Percentiles rank a stretch among this genome's conserved stretches.
Conservation (phyloP, 2,329 filamentous ascomycete genomes). For the Chrysosporium queenslandicum region DNA sequence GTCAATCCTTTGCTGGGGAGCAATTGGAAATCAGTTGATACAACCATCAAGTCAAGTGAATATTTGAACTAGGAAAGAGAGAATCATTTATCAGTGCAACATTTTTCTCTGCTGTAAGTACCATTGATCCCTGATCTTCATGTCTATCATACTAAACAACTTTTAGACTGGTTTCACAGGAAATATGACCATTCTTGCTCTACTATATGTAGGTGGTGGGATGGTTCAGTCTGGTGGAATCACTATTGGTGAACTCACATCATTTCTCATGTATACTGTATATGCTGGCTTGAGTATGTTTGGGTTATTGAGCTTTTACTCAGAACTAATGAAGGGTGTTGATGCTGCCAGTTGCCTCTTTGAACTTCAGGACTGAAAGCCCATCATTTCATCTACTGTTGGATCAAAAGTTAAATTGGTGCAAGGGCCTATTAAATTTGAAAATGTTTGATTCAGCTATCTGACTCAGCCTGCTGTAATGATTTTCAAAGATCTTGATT, state of each 20-base stretch:
- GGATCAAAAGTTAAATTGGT: constrained; percentile 71
- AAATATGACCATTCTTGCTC: constrained; percentile 87
- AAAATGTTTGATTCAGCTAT: constrained; percentile 78
- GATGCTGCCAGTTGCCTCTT: constrained; percentile 94
- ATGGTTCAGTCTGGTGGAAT: constrained; percentile 82
- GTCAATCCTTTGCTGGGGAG: constrained; percentile 91
- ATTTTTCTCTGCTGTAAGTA: constrained; percentile 60
- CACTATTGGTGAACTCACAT: constrained; percentile 83
- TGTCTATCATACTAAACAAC: neutral
- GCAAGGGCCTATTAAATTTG: constrained; percentile 78
- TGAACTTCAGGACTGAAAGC: constrained; percentile 82
- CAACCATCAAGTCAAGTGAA: constrained; percentile 81
- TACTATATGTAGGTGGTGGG: constrained; percentile 80
- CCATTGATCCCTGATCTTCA: no score
- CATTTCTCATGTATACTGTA: constrained; percentile 96
- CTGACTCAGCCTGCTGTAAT: constrained; percentile 83
- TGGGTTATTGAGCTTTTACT: constrained; percentile 90
- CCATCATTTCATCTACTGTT: constrained; percentile 76
- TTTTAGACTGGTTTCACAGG: constrained; percentile 75
- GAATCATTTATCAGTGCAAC: constrained; percentile 83
- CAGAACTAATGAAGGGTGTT: constrained; percentile 97
- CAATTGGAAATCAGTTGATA: constrained; percentile 82
- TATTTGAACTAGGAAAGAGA: constrained; percentile 76
- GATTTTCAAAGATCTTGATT: constrained; percentile 82
- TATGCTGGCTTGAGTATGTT: constrained; percentile 81